Evolutionary conservation across 2,329 filamentous ascomycete species (phyloP).

Genomic region (Penicillium polonicum): DNA sequence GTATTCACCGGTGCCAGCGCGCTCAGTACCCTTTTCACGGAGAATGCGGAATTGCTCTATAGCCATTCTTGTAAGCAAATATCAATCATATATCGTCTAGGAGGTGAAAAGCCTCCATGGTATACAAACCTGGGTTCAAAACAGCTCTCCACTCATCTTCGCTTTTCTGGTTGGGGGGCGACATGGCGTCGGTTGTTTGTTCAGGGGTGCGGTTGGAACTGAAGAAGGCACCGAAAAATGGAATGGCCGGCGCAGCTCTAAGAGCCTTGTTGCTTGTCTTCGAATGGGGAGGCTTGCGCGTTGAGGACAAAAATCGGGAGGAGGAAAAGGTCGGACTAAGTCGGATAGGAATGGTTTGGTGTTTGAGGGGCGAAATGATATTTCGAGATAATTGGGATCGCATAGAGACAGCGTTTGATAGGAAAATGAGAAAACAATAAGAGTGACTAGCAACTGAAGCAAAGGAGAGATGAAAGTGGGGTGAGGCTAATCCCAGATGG

Average conservation of each 20-base stretch:
- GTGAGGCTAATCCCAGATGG: slow-evolving; percentile 9
- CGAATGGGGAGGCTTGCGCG: slow-evolving; percentile 18
- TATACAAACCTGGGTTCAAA: slow-evolving; percentile 63
- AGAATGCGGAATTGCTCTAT: slow-evolving; percentile 96
- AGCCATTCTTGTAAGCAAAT: neutral
- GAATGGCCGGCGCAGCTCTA: slow-evolving; percentile 72
- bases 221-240: slow-evolving; percentile 76
- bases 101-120: neutral
- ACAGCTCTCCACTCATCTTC: slow-evolving; percentile 88
- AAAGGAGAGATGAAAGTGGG: neutral
- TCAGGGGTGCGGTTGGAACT: slow-evolving; percentile 56
- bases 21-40: slow-evolving; percentile 87
- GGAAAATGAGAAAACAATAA: neutral
- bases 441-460: neutral
- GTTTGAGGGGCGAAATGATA: slow-evolving; percentile 21
- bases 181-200: slow-evolving; percentile 40
- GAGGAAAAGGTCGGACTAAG: slow-evolving; percentile 11
- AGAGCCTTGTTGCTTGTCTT: slow-evolving; percentile 41
- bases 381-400: slow-evolving; percentile 27
- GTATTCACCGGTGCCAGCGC: slow-evolving; percentile 74
- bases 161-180: slow-evolving; percentile 75
- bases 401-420: slow-evolving; percentile 22
- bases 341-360: slow-evolving; percentile 23
- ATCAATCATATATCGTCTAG: slow-evolving; percentile 40
- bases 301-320: slow-evolving; percentile 23